phyloP scores from a whole-genome alignment of 163 green algal species.

The Coccomyxa subellipsoidea region DNA sequence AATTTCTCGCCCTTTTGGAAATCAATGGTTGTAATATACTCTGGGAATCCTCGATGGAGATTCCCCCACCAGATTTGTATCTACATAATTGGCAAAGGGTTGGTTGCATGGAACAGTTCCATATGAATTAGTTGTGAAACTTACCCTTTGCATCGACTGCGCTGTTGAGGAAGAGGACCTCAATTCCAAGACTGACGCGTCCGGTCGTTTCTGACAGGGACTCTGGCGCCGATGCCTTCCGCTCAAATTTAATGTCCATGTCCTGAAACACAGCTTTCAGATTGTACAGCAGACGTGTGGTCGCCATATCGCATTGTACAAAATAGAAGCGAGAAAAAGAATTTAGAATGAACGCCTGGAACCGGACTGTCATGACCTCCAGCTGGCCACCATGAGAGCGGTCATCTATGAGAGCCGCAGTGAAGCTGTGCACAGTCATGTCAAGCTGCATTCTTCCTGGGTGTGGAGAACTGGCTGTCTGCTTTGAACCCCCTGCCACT shows the following conservation, averaged over 20 bases:
- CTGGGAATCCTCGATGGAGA: too few relatives aligned
- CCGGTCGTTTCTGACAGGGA: neutral
- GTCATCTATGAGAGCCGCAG: neutral
- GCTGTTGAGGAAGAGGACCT: slow-evolving; percentile 42
- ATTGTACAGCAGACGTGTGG: too few relatives aligned
- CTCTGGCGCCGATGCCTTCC: neutral
- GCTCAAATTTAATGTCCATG: slow-evolving; percentile 14
- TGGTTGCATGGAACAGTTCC: neutral
- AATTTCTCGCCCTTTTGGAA: neutral
- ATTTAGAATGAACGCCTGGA: neutral
- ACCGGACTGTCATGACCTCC: neutral
- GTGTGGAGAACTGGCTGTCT: neutral
- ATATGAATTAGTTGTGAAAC: neutral
- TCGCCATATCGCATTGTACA: too few relatives aligned
- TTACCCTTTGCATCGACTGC: slow-evolving; percentile 38
- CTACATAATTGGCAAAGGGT: too few relatives aligned
- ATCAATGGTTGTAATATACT: too few relatives aligned
- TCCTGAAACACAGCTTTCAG: slow-evolving; percentile 13
- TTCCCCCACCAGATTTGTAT: too few relatives aligned
- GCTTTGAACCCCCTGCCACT: neutral
- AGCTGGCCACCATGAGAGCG: neutral
- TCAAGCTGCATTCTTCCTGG: neutral
- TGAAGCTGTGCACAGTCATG: neutral
- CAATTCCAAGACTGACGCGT: neutral
- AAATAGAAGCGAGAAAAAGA: neutral